Base-by-base conservation (phyloP, 2,329 filamentous ascomycete species). In the Epicoccum sorghinum region DNA sequence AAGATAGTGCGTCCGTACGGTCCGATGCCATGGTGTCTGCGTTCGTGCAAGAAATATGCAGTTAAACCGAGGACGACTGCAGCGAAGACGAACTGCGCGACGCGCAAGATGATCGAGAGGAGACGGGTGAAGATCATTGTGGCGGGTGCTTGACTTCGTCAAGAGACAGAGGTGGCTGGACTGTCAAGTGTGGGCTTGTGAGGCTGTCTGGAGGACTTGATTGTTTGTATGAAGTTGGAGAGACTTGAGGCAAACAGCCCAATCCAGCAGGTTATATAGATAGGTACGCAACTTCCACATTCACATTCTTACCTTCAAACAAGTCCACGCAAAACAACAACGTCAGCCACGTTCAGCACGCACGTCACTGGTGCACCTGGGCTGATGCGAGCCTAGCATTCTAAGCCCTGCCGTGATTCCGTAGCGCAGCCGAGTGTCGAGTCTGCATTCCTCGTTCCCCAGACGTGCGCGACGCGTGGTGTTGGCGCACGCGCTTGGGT, bases 1-100 rank as follows among this genome's bases (percentile, higher is more conserved):
- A 91, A 93, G 75, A 93, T 90, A 77, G 88, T 86, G 52, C 89
- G 86, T 32, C 82, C 86, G 35, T 83, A 76, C 14, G 80, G 76
- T 80, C 83, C 86, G 55, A 79, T 74, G 47, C 80, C 79, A 32
- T 78, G 72, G 30, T 77, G 60, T 22, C 58, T 56, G 50, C 59
- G 48, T 36, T 55, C 43, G 43, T 67, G 37, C 22, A 68, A 42
- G 60, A 70, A 69, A 49, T 64, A 57, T 12, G 69, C 50, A 2
- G 61, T 61, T 10, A 70, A 47, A 27, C 67, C 57, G 24, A 62
- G 58, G 68, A 79, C 62, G 72, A 91, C 88, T 62, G 84, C 82
- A n/a, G 83, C 87, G 68, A 89, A 91, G 66, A 80, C 85, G 59
- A 93, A 81, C 77, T 91, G 81, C 64, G 79, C 81, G 10, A 83